These are phyloP conservation scores for Capsicum rhomboideum DNA, from an alignment of 257 asterid genomes.

Conservation along the genomic window DNA sequence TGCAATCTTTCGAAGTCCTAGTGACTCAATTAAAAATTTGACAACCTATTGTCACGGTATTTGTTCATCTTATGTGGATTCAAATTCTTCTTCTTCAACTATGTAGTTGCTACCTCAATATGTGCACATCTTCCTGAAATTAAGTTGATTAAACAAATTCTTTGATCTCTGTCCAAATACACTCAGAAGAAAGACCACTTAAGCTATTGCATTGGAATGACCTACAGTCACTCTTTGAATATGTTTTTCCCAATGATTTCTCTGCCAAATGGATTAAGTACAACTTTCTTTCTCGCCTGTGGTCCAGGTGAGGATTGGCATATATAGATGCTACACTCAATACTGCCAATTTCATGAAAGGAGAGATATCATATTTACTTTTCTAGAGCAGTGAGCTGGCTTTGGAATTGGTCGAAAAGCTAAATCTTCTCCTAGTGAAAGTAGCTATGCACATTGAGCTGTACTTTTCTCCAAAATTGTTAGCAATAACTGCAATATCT, in stretches of 20 bases:
- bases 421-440: neutral
- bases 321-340: neutral
- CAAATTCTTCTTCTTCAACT: neutral
- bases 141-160: neutral
- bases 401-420: neutral
- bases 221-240: neutral
- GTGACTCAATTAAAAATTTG: neutral
- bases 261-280: neutral
- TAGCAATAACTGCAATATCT: neutral
- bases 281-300: neutral
- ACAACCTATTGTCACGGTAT: neutral
- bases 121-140: neutral
- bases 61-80: neutral
- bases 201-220: neutral
- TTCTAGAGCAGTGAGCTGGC: neutral
- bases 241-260: neutral
- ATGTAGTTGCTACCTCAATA: neutral
- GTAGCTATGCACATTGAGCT: neutral
- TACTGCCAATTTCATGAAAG: neutral
- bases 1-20: neutral
- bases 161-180: neutral
- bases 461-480: neutral
- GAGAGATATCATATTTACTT: neutral
- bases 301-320: neutral
- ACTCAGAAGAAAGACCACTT: neutral